phyloP scores from a whole-genome alignment of 1,284 basidiomycete species.

The Melampsora larici-populina region DNA sequence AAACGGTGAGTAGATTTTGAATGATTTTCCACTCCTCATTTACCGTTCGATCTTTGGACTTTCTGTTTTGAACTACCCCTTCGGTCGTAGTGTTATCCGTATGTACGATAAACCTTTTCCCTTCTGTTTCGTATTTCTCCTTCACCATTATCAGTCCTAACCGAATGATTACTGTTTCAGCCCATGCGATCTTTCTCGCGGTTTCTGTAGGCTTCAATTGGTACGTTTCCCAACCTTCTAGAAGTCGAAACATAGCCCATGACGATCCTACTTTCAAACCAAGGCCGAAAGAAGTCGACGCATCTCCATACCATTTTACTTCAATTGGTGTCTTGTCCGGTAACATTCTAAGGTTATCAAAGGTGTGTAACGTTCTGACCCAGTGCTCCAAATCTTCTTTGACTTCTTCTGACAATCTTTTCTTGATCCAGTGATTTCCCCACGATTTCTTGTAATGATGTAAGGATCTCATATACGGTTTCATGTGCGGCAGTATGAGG shows the following conservation, averaged over 20 bases:
- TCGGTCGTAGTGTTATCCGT: too few relatives aligned
- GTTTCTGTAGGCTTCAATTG: too few relatives aligned
- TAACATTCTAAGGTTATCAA: not conserved
- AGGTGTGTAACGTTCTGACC: not conserved
- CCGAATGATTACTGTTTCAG: slow-evolving; percentile 3
- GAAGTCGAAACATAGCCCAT: not conserved
- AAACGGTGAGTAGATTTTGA: not conserved
- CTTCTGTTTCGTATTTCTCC: not conserved
- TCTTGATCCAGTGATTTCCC: not conserved
- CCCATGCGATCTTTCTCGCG: not conserved
- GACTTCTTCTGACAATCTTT: not conserved
- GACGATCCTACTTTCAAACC: not conserved
- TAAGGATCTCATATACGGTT: not conserved
- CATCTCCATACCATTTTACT: not conserved
- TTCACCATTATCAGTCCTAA: slow-evolving; percentile 8
- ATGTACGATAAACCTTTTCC: too few relatives aligned
- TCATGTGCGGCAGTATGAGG: too few relatives aligned
- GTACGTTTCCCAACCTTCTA: not conserved
- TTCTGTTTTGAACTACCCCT: too few relatives aligned
- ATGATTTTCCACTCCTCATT: slow-evolving; percentile 2
- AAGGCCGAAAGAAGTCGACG: slow-evolving; percentile 1
- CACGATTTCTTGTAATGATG: not conserved
- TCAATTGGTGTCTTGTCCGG: not conserved
- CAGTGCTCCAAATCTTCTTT: not conserved
- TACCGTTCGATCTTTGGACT: too few relatives aligned